Conservation (phyloP, 257 asterid species). For the Nicotiana tomentosiformis region DNA sequence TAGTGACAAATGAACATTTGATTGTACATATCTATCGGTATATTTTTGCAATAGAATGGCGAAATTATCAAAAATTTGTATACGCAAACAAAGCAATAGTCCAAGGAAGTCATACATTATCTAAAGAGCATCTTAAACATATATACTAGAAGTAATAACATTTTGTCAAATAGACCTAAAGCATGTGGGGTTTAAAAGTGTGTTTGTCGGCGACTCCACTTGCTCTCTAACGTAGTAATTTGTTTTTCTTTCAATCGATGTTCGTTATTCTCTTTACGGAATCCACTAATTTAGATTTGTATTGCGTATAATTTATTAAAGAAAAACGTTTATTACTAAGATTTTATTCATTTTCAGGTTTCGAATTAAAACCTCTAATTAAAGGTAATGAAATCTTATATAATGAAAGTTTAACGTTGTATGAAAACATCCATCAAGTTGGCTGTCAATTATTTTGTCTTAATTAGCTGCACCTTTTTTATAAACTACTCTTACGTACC, state of each 20-base stretch:
- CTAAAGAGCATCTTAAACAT: background rate
- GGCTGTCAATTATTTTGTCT: conserved; percentile 2
- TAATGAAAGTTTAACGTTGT: background rate
- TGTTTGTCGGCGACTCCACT: background rate
- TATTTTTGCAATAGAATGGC: background rate
- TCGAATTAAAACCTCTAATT: too few species aligned
- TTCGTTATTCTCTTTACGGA: too few species aligned
- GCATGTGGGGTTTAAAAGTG: background rate
- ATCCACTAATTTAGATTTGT: too few species aligned
- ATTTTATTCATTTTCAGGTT: too few species aligned
- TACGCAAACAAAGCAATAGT: background rate
- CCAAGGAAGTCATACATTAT: background rate
- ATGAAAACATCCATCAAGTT: conserved; percentile 3
- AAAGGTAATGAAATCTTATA: too few species aligned
- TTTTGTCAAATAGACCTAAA: background rate
- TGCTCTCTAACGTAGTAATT: background rate
- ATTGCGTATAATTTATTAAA: rapidly evolving
- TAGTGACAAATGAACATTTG: background rate
- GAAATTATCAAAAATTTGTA: background rate
- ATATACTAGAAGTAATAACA: background rate
- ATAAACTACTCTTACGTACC: background rate
- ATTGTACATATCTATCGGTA: background rate
- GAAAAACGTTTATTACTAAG: too few species aligned
- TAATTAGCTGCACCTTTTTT: background rate
- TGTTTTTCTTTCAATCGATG: too few species aligned